Conservation (phyloP, 805 yeast genomes). For the Monosporozyma siamensis region DNA sequence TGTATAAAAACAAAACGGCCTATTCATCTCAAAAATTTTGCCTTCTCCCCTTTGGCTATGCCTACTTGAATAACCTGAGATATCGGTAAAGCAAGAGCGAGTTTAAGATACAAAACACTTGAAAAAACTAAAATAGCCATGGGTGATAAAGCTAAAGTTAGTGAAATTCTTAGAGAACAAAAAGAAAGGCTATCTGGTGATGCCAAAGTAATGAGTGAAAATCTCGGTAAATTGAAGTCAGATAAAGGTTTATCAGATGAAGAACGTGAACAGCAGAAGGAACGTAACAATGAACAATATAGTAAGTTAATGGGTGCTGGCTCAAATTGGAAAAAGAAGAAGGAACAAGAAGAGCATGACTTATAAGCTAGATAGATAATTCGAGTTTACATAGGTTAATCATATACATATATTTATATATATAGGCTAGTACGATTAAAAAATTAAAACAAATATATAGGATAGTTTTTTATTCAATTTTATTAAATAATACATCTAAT, state of each 20-base stretch:
- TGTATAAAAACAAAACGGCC: too few species aligned
- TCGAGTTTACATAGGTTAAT: not conserved
- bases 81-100: too few species aligned
- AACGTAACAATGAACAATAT: constrained; percentile 9
- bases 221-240: constrained; percentile 11
- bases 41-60: too few species aligned
- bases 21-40: too few species aligned
- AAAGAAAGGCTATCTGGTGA: constrained; percentile 20
- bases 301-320: constrained; percentile 12
- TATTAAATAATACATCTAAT: not conserved
- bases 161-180: constrained; percentile 17
- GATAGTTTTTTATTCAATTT: constrained; percentile 4
- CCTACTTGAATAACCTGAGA: too few species aligned
- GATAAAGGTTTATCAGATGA: constrained; percentile 7
- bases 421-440: too few species aligned
- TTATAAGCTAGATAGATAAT: too few species aligned
- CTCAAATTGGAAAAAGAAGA: constrained; percentile 5
- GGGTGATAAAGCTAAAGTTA: constrained; percentile 1
- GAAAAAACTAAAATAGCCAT: not conserved
- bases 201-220: constrained; percentile 14
- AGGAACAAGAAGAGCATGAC: not conserved
- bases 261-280: constrained; percentile 5
- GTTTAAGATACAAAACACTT: not conserved
- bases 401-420: not conserved
- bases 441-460: too few species aligned